Conservation (phyloP, 306 rosid genomes). For the Gillenia trifoliata region DNA sequence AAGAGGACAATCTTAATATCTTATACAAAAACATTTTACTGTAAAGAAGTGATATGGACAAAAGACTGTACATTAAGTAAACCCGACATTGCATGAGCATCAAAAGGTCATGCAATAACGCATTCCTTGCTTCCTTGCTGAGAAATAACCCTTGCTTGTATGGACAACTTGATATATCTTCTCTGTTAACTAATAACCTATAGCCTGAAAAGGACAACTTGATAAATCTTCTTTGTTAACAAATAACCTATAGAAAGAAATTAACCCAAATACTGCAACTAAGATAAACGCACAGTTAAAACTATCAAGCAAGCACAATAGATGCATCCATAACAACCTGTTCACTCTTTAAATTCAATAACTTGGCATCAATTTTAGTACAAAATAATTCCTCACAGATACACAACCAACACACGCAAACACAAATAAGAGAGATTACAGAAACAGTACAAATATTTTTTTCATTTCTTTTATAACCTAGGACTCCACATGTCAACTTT, state of each 20-base stretch:
- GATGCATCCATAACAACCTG: not conserved
- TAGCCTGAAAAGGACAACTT: conserved; percentile 44
- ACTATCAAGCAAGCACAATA: not conserved
- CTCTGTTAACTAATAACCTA: conserved; percentile 22
- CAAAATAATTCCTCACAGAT: not conserved
- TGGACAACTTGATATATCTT: conserved; percentile 32
- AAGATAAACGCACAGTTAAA: not conserved
- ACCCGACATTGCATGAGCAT: conserved; percentile 51
- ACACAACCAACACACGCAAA: not conserved
- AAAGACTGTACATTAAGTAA: conserved; percentile 39
- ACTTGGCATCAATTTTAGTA: not conserved
- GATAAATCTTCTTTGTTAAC: conserved; percentile 20
- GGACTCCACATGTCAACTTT: not conserved
- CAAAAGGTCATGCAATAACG: conserved; percentile 28
- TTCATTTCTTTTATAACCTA: not conserved
- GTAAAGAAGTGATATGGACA: not conserved
- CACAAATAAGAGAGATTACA: not conserved
- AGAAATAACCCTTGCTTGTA: conserved; percentile 16
- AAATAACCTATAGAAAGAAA: not conserved
- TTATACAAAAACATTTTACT: not conserved
- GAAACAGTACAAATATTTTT: not conserved
- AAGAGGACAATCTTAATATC: not conserved
- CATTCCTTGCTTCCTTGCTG: conserved; percentile 20
- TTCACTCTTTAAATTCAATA: not conserved
- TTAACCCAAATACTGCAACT: not conserved